These are phyloP conservation scores for Moricandia moricandioides DNA, from an alignment of 345 rosid species.

Conservation along the genomic window DNA sequence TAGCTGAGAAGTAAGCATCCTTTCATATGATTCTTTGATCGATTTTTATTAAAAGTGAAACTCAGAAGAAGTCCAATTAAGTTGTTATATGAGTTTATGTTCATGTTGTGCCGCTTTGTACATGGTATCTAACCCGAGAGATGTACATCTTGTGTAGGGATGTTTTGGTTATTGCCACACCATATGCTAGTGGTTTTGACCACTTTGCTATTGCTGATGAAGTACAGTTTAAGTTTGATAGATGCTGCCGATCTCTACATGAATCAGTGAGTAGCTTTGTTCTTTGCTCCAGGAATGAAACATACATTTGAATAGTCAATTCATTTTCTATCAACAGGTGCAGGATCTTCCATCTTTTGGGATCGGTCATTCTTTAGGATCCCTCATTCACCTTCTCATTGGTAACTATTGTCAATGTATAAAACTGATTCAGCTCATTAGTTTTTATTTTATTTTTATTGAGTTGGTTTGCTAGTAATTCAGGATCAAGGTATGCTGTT, in stretches of 20 bases:
- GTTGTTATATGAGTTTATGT: not conserved
- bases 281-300: not conserved
- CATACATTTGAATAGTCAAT: not conserved
- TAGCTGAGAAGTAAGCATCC: conserved; percentile 63
- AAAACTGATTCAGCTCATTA: conserved; percentile 14
- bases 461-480: conserved; percentile 27
- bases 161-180: conserved; percentile 89
- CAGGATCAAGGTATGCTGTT: conserved; percentile 96
- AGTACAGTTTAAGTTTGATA: conserved; percentile 90
- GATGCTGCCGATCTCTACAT: conserved; percentile 69
- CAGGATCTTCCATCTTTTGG: conserved; percentile 93
- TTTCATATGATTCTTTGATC: not conserved
- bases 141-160: conserved; percentile 62
- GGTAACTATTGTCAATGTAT: conserved; percentile 46
- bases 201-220: conserved; percentile 94
- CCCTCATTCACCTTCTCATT: conserved; percentile 91
- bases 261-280: conserved; percentile 56
- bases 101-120: not conserved
- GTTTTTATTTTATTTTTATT: conserved; percentile 23
- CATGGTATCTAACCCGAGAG: not conserved
- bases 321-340: conserved; percentile 42
- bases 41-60: not conserved
- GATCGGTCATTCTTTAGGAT: conserved; percentile 93
- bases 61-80: not conserved
- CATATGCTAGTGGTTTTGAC: conserved; percentile 96